Evolutionary conservation across 495 filamentous ascomycete genomes (phyloP).

Genomic region (Neurospora hispaniola): DNA sequence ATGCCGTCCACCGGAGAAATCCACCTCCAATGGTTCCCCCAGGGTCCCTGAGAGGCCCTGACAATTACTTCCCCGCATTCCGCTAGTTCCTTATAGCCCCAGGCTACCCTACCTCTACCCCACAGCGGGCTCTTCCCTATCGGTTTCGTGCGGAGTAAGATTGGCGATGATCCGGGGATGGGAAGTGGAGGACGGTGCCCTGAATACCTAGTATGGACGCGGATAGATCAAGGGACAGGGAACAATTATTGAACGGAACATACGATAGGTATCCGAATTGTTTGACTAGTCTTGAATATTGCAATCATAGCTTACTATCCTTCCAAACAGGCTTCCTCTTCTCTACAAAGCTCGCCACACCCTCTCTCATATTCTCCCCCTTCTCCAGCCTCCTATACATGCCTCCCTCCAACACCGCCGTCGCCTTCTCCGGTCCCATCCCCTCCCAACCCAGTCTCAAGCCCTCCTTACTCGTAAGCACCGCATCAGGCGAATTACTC

Average conservation of each 20-base stretch:
- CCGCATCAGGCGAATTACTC: constrained; percentile 59
- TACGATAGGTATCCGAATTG: too few relatives aligned
- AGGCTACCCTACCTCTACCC: neutral
- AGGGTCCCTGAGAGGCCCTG: neutral
- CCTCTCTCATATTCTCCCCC: constrained; percentile 70
- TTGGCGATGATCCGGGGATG: neutral
- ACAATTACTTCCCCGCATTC: neutral
- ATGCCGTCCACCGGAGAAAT: constrained; percentile 9
- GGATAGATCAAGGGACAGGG: too few relatives aligned
- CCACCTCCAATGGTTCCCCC: neutral
- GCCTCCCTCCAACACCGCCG: constrained; percentile 43
- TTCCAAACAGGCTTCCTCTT: constrained; percentile 62
- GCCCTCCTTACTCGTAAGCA: constrained; percentile 58
- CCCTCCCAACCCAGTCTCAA: constrained; percentile 54
- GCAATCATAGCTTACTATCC: constrained; percentile 54
- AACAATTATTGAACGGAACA: too few relatives aligned
- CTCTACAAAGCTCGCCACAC: constrained; percentile 70
- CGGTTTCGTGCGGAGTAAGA: neutral
- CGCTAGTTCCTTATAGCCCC: neutral
- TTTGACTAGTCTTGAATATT: too few relatives aligned
- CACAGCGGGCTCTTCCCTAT: neutral
- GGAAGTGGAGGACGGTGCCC: neutral
- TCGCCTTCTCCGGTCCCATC: constrained; percentile 52
- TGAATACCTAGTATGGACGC: too few relatives aligned
- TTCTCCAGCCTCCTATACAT: constrained; percentile 49